Base-by-base conservation (phyloP, 2,329 filamentous ascomycete species). In the Microdochium trichocladiopsis region DNA sequence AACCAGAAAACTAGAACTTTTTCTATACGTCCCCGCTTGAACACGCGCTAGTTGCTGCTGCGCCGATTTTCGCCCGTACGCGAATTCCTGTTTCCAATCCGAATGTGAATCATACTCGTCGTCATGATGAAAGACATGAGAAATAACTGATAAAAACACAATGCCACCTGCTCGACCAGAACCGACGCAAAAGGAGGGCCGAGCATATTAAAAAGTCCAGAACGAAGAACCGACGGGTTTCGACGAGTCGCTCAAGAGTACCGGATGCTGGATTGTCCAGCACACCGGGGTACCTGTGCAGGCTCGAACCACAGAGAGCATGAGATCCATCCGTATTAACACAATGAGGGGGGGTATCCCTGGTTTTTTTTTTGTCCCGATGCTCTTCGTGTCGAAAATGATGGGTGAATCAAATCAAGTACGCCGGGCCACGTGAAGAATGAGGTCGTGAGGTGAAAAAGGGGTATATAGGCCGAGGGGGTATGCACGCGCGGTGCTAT, bases 81-180 rank as follows among this genome's bases (percentile, higher is more conserved):
- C 33, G 33, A 37, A 37, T n/a, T n/a, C 8, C 18, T 45, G 41
- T 45, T 45, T 21, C 41, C 41, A 45, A 21, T 18, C 41, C 41
- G 41, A 45, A 45, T 45, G 41, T 45, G 41, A 45, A 45, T 45
- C 41, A 45, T 45, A 45, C 41, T 45, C 41, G 41, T 45, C 41
- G 41, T 45, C 3, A 45, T 11, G 18, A 9, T 37, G 33, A 37
- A n/a, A 45, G 22, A 16, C 21, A 18, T 23, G 11, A 41, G n/a
- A 5, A 11, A 41, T 5, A 18, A 45, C 21, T 11, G 12, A 18
- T 8, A 45, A 45, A 45, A 45, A 45, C 41, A 22, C 6, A 45
- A 18, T 16, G 18, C 41, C 41, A 12, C 18, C 41, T 45, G 41
- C 18, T 22, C 41, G 5, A 18, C 41, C 41, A 22, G 18, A 22